Percentiles rank a stretch among this genome's conserved stretches.
phyloP scores from a whole-genome alignment of 768 basidiomycete species.

The Rubroboletus satanas region DNA sequence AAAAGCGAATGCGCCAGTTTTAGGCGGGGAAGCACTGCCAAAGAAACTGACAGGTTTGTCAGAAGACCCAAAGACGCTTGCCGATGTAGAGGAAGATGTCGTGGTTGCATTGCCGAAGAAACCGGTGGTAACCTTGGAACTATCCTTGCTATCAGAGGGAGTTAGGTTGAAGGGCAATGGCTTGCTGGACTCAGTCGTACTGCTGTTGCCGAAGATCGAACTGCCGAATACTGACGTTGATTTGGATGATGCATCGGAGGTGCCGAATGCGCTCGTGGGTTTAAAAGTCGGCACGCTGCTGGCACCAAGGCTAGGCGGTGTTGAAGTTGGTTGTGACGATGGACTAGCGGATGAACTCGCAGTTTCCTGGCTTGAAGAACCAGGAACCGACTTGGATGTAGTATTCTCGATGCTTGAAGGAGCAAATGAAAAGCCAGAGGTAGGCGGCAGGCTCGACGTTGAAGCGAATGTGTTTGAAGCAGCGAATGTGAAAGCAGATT shows the following conservation, averaged over 20 bases:
- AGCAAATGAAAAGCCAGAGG: conserved; percentile 20
- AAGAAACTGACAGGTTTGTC: conserved; percentile 28
- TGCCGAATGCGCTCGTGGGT: conserved; percentile 12
- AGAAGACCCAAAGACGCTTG: conserved; percentile 21
- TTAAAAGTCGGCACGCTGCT: conserved; percentile 23
- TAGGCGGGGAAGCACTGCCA: conserved; percentile 27
- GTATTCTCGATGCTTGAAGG: conserved; percentile 8
- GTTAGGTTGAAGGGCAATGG: conserved; percentile 8
- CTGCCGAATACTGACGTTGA: conserved; percentile 25
- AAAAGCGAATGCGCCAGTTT: conserved; percentile 25
- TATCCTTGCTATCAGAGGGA: conserved; percentile 11
- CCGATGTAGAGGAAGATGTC: conserved; percentile 7
- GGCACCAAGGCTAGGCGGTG: conserved; percentile 15
- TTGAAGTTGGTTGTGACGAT: conserved; percentile 9
- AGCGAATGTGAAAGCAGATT: conserved; percentile 30
- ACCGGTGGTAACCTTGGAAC: conserved; percentile 9
- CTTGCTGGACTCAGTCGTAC: conserved; percentile 14
- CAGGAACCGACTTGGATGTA: conserved; percentile 2
- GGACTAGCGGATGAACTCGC: conserved; percentile 4
- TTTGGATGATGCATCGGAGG: conserved; percentile 20
- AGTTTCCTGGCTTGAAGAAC: conserved; percentile 9
- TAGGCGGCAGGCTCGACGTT: conserved; percentile 6
- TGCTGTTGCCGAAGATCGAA: conserved; percentile 23
- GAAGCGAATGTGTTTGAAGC: conserved; percentile 4
- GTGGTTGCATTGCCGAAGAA: conserved; percentile 20